Evolutionary conservation across 1,139 yeast genomes (phyloP).

Genomic region (Suhomyces anneliseae): DNA sequence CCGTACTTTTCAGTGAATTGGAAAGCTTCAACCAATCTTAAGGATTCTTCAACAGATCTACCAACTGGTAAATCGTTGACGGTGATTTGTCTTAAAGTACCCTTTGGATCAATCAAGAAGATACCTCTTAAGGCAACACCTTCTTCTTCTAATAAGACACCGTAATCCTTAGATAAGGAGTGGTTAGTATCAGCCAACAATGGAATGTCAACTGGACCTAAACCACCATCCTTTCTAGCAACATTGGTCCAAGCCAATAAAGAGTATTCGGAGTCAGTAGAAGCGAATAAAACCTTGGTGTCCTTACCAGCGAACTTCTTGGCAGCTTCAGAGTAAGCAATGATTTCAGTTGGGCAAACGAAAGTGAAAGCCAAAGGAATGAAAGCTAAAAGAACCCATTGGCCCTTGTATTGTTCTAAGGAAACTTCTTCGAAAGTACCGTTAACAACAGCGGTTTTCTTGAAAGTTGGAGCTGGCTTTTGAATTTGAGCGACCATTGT

Average conservation of each 20-base stretch:
- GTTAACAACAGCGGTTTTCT: constrained; percentile 94
- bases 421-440: constrained; percentile 94
- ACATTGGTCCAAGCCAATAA: constrained; percentile 97
- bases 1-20: constrained; percentile 98
- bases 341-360: constrained; percentile 98
- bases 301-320: constrained; percentile 86
- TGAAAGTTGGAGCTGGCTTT: constrained; percentile 95
- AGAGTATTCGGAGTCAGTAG: constrained; percentile 97
- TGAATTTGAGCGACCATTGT: constrained; percentile 86
- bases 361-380: constrained; percentile 99
- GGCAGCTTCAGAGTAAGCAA: constrained; percentile 95
- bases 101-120: constrained; percentile 96
- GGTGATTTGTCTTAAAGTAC: constrained; percentile 91
- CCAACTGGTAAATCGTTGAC: constrained; percentile 98
- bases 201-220: constrained; percentile 93
- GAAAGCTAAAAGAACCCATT: constrained; percentile 96
- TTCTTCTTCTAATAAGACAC: constrained; percentile 92
- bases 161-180: constrained; percentile 90
- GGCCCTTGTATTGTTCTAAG: constrained; percentile 93
- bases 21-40: constrained; percentile 97
- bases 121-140: constrained; percentile 98
- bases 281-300: constrained; percentile 88
- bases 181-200: constrained; percentile 96
- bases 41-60: constrained; percentile 95
- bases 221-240: constrained; percentile 96